Evolutionary conservation across 2,329 filamentous ascomycete genomes (phyloP).

Genomic region (Sporothrix schenckii): DNA sequence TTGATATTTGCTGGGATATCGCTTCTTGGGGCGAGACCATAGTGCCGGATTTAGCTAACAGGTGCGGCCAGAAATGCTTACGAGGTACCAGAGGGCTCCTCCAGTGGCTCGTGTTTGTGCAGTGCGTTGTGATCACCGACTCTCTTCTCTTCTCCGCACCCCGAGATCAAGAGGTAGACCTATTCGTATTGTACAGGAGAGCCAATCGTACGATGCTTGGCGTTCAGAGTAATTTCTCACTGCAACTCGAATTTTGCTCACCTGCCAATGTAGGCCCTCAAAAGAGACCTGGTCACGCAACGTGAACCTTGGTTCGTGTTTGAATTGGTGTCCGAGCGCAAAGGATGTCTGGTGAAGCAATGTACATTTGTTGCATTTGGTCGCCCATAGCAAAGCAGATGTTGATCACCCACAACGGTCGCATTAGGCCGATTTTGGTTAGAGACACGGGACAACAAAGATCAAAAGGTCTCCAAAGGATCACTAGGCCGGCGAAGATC

Average conservation of each 20-base stretch:
- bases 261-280: neutral
- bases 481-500: neutral
- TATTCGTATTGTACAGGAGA: neutral
- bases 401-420: slow-evolving; percentile 19
- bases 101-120: too few relatives aligned
- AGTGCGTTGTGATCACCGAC: neutral
- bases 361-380: slow-evolving; percentile 23
- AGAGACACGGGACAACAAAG: neutral
- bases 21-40: neutral
- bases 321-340: slow-evolving; percentile 28
- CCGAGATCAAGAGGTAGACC: neutral
- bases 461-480: slow-evolving; percentile 3
- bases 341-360: neutral
- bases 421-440: slow-evolving; percentile 12
- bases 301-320: slow-evolving; percentile 26
- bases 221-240: neutral
- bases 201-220: slow-evolving; percentile 15
- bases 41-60: neutral
- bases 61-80: neutral
- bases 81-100: too few relatives aligned
- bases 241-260: neutral
- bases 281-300: neutral
- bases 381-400: slow-evolving; percentile 19
- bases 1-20: neutral
- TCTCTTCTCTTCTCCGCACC: neutral